Percentiles rank a stretch among this genome's conserved stretches.
Evolutionary conservation across 169 alveolate species (phyloP).

Genomic region (Cryptosporidium xiaoi): DNA sequence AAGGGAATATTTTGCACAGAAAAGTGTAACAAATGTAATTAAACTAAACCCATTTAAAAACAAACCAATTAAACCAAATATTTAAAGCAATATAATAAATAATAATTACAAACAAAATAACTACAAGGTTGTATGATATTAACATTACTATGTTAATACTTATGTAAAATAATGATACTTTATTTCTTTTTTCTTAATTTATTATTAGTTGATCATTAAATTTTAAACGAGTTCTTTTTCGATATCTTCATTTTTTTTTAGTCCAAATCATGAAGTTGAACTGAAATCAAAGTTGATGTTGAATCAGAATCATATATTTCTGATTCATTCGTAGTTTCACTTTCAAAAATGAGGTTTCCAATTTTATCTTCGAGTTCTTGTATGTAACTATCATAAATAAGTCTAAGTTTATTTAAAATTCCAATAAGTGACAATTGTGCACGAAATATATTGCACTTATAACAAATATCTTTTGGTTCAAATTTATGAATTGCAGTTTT

Average conservation of each 20-base stretch:
- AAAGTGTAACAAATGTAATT: too few species aligned
- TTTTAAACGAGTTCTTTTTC: not conserved
- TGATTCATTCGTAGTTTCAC: not conserved
- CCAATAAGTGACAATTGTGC: constrained; percentile 53
- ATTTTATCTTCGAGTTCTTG: not conserved
- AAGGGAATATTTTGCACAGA: too few species aligned
- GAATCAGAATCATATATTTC: not conserved
- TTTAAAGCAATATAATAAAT: too few species aligned
- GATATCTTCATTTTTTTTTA: too few species aligned
- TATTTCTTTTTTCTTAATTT: not conserved
- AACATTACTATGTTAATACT: too few species aligned
- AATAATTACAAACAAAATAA: too few species aligned
- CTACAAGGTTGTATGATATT: too few species aligned
- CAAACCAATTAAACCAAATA: too few species aligned
- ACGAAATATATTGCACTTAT: constrained; percentile 22
- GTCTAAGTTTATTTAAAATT: constrained; percentile 7
- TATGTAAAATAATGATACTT: too few species aligned
- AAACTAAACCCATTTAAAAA: too few species aligned
- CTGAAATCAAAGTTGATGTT: too few species aligned
- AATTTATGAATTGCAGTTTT: not conserved
- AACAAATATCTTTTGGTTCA: constrained; percentile 14
- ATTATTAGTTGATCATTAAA: not conserved
- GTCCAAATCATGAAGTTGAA: too few species aligned
- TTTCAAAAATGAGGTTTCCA: not conserved
- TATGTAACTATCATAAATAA: constrained; percentile 1